A percentile compares a stretch with the other conserved stretches of the same genome.
These are phyloP conservation scores for Penicillium lagena DNA, from an alignment of 495 filamentous ascomycete genomes.

Conservation along the genomic window DNA sequence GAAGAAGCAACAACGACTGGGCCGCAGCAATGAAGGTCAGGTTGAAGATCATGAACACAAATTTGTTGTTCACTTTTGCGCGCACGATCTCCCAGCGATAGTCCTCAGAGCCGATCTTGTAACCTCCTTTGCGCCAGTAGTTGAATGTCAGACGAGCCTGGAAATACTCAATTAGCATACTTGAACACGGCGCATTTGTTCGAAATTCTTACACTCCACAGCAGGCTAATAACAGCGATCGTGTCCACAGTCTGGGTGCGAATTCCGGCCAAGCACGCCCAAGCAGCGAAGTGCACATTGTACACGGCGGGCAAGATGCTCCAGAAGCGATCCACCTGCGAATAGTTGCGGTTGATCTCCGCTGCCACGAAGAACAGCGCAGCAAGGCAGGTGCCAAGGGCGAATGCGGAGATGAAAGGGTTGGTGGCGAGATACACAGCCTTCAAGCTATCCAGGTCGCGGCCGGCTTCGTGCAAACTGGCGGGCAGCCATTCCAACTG, in stretches of 20 bases:
- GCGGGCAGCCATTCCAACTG: constrained; percentile 70
- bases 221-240: constrained; percentile 57
- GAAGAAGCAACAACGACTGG: constrained; percentile 66
- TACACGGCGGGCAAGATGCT: constrained; percentile 81
- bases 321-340: constrained; percentile 91
- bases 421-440: constrained; percentile 82
- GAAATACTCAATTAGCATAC: constrained; percentile 3
- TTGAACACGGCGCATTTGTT: neutral
- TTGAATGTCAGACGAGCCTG: constrained; percentile 84
- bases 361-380: constrained; percentile 63
- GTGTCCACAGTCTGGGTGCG: constrained; percentile 70
- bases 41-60: constrained; percentile 77
- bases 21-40: constrained; percentile 75
- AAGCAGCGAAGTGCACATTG: constrained; percentile 78
- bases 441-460: constrained; percentile 48
- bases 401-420: constrained; percentile 71
- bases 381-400: constrained; percentile 60
- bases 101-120: constrained; percentile 80
- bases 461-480: constrained; percentile 50
- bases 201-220: constrained; percentile 70
- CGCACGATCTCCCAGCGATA: constrained; percentile 74
- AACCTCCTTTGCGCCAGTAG: constrained; percentile 95
- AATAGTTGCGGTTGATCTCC: constrained; percentile 88
- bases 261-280: constrained; percentile 68
- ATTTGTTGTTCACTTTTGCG: constrained; percentile 41